phyloP scores from a whole-genome alignment of 2,329 filamentous ascomycete species.

The Fusarium brachygibbosum region DNA sequence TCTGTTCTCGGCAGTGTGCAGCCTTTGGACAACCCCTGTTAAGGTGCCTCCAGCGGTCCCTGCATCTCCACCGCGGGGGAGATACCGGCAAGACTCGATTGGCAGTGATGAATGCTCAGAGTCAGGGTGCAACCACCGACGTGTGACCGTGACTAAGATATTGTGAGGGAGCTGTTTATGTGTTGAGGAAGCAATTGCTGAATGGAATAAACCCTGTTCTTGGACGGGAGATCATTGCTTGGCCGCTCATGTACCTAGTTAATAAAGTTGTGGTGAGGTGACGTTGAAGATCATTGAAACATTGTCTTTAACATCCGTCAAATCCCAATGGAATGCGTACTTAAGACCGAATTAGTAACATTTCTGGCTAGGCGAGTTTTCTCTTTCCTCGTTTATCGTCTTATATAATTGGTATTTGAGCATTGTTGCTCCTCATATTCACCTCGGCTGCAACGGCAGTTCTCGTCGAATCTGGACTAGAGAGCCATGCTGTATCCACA shows the following conservation, averaged over 20 bases:
- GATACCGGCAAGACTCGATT: neutral
- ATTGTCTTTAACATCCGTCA: neutral
- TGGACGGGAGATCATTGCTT: neutral
- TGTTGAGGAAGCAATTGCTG: neutral
- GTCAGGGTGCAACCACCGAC: neutral
- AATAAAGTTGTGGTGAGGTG: too few relatives aligned
- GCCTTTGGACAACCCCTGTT: conserved; percentile 12
- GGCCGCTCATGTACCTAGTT: too few relatives aligned
- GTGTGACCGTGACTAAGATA: neutral
- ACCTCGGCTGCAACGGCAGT: conserved; percentile 30
- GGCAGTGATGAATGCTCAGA: neutral
- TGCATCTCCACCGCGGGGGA: conserved; percentile 15
- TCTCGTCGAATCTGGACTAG: conserved; percentile 11
- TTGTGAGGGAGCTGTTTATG: neutral
- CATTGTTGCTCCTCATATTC: conserved; percentile 15
- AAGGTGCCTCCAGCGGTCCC: conserved; percentile 2
- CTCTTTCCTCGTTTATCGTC: neutral
- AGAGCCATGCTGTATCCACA: conserved; percentile 20
- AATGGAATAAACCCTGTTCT: neutral
- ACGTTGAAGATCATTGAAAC: neutral
- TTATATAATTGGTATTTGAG: neutral
- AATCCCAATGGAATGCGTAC: neutral
- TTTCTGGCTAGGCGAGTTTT: neutral
- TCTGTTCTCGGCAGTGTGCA: conserved; percentile 8
- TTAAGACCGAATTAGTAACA: neutral